Evolutionary conservation across 768 basidiomycete species (phyloP).

Genomic region (Suillus hirtellus): DNA sequence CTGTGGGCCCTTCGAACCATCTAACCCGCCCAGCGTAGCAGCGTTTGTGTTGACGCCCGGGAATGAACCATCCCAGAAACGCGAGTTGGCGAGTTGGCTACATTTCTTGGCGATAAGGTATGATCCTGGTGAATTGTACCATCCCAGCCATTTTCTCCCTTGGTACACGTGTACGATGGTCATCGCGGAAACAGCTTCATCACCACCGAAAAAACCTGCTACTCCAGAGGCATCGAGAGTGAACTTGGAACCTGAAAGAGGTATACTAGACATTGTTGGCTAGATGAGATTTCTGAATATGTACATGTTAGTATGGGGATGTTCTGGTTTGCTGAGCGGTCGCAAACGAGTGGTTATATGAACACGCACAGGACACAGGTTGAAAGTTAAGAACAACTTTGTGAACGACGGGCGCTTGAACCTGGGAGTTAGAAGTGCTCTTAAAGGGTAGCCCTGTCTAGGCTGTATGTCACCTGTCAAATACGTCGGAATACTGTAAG

Average conservation of each 20-base stretch:
- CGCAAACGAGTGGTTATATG: neutral
- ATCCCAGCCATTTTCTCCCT: slow-evolving; percentile 36
- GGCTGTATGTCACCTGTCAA: neutral
- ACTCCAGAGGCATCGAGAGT: slow-evolving; percentile 35
- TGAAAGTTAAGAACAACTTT: neutral
- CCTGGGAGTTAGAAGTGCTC: neutral
- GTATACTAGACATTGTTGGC: slow-evolving; percentile 17
- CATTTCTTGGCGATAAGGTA: slow-evolving; percentile 37
- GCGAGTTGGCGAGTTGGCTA: slow-evolving; percentile 33
- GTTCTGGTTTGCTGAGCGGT: neutral
- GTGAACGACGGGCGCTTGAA: neutral
- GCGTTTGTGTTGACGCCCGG: slow-evolving; percentile 36
- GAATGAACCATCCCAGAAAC: slow-evolving; percentile 35
- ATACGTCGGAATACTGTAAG: neutral
- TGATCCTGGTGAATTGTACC: slow-evolving; percentile 41
- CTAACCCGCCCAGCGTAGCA: slow-evolving; percentile 32
- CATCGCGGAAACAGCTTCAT: slow-evolving; percentile 41
- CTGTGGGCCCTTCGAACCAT: slow-evolving; percentile 32
- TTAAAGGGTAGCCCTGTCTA: neutral
- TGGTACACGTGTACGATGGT: slow-evolving; percentile 37
- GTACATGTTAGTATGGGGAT: slow-evolving; percentile 23
- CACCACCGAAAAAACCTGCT: slow-evolving; percentile 39
- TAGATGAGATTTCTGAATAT: slow-evolving; percentile 17
- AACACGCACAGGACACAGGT: neutral
- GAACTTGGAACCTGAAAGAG: slow-evolving; percentile 24